phyloP scores from a whole-genome alignment of 192 early-diverging fungal species.

The Linnemannia elongata region DNA sequence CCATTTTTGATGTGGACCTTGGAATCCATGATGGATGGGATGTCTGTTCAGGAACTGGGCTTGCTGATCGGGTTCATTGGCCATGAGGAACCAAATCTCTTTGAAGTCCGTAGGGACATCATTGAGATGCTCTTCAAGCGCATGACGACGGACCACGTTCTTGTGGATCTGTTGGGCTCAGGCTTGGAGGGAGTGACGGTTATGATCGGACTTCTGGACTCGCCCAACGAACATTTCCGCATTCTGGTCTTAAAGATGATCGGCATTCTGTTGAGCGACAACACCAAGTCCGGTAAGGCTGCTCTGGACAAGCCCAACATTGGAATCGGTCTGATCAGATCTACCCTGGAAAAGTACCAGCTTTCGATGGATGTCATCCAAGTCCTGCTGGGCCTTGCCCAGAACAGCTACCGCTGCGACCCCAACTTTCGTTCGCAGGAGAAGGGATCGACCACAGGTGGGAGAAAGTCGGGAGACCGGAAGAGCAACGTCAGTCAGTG shows the following conservation, averaged over 20 bases:
- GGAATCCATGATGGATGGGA: conserved; percentile 58
- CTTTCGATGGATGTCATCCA: conserved; percentile 60
- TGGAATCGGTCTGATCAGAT: conserved; percentile 45
- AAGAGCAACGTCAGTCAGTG: neutral
- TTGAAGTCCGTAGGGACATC: conserved; percentile 55
- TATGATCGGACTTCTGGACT: conserved; percentile 49
- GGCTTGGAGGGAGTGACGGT: conserved; percentile 55
- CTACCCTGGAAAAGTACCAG: conserved; percentile 45
- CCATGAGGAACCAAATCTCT: conserved; percentile 35
- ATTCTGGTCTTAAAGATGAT: conserved; percentile 59
- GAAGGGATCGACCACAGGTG: neutral
- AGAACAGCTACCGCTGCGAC: conserved; percentile 55
- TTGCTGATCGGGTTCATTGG: conserved; percentile 51
- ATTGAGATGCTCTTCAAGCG: conserved; percentile 57
- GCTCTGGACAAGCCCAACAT: conserved; percentile 53
- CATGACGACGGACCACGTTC: conserved; percentile 48
- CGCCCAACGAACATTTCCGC: conserved; percentile 57
- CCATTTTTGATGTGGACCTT: conserved; percentile 58
- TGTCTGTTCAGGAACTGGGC: conserved; percentile 55
- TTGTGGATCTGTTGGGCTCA: conserved; percentile 53
- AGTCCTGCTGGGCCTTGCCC: conserved; percentile 52
- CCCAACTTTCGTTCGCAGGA: conserved; percentile 44
- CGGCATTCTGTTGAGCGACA: conserved; percentile 56
- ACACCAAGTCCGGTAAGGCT: conserved; percentile 54
- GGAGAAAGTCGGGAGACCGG: conserved; percentile 21